These are phyloP conservation scores for Neopestalotiopsis sp. DNA, from an alignment of 2,329 filamentous ascomycete species.

Conservation along the genomic window DNA sequence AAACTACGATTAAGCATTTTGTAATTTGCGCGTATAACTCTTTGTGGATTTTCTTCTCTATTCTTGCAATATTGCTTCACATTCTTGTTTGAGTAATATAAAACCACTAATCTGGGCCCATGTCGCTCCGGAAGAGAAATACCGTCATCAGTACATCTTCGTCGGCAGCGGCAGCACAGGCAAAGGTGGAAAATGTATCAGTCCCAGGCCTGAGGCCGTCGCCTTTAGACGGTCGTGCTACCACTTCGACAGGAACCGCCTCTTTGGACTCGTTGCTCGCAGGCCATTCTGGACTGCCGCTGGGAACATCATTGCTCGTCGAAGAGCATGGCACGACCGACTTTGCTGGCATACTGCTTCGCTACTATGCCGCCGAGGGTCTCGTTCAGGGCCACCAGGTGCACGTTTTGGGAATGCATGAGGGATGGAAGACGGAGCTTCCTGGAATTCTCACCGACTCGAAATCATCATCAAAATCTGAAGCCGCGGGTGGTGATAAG, in stretches of 20 bases:
- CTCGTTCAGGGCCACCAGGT: conserved; percentile 89
- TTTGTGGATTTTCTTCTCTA: not conserved
- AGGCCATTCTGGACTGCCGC: conserved; percentile 82
- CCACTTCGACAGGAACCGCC: conserved; percentile 88
- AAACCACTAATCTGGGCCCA: conserved; percentile 30
- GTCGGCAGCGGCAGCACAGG: conserved; percentile 36
- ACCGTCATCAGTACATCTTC: conserved; percentile 52
- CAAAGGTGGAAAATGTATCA: conserved; percentile 44
- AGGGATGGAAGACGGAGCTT: conserved; percentile 82
- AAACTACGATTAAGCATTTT: not conserved
- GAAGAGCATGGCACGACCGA: conserved; percentile 94
- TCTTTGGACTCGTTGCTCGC: conserved; percentile 86
- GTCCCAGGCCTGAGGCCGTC: conserved; percentile 74
- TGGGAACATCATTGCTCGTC: conserved; percentile 81
- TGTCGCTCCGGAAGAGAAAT: conserved; percentile 66
- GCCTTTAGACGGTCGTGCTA: conserved; percentile 83
- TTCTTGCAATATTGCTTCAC: not conserved
- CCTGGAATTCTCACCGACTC: conserved; percentile 68
- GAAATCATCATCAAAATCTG: conserved; percentile 46
- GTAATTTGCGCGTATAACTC: not conserved
- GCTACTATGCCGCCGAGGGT: conserved; percentile 93
- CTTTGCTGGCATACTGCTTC: conserved; percentile 82
- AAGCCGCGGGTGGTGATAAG: conserved; percentile 63
- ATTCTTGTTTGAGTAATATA: not conserved
- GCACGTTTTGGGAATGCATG: conserved; percentile 81